These are phyloP conservation scores for Blastocystis sp. DNA, from an alignment of 352 stramenopile species.

Conservation along the genomic window DNA sequence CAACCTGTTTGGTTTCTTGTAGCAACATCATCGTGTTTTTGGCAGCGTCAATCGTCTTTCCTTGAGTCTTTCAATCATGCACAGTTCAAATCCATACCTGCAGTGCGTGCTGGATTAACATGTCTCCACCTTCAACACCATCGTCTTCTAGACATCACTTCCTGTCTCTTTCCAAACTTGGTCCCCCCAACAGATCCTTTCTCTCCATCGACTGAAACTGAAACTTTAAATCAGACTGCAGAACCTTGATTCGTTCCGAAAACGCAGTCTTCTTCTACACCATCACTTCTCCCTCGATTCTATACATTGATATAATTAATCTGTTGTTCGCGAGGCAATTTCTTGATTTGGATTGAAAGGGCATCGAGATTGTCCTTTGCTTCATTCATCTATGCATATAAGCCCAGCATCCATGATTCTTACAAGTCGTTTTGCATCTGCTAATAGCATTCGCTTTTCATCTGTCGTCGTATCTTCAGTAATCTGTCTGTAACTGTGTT, in stretches of 20 bases:
- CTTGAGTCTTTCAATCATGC: neutral
- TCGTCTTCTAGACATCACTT: neutral
- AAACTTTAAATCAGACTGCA: conserved; percentile 40
- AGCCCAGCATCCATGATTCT: neutral
- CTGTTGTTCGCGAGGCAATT: conserved; percentile 4
- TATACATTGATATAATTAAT: conserved; percentile 24
- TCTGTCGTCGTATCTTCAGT: conserved; percentile 8
- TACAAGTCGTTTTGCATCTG: neutral
- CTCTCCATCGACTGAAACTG: conserved; percentile 41
- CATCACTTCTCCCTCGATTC: neutral
- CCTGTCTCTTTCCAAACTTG: neutral
- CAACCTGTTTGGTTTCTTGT: conserved; percentile 33
- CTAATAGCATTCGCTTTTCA: conserved; percentile 14
- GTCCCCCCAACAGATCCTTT: conserved; percentile 20
- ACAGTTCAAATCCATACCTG: neutral
- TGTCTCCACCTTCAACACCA: conserved; percentile 21
- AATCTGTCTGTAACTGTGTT: conserved; percentile 16
- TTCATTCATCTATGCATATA: conserved; percentile 14
- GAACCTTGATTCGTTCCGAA: conserved; percentile 28
- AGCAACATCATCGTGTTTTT: conserved; percentile 36
- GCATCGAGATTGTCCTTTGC: conserved; percentile 43
- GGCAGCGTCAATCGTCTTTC: conserved; percentile 44
- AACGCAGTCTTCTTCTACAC: conserved; percentile 29
- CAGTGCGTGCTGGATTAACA: conserved; percentile 34
- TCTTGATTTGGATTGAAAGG: conserved; percentile 27